Evolutionary conservation across 1,139 yeast genomes (phyloP).

Genomic region (Nakaseomyces nivariensis): DNA sequence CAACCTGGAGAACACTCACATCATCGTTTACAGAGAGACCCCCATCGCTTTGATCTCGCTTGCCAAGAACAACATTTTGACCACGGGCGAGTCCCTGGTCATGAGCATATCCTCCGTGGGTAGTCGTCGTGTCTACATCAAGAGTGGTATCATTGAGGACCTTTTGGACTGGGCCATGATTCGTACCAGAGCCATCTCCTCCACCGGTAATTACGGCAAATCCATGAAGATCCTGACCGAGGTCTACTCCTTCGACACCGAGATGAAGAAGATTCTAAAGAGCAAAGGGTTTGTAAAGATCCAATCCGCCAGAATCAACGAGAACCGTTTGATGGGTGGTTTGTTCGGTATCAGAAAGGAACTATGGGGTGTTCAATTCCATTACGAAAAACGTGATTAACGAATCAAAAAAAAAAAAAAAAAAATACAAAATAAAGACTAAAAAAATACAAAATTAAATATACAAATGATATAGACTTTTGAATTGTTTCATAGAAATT

Average conservation of each 20-base stretch:
- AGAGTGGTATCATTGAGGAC: slow-evolving; percentile 53
- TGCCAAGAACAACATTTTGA: slow-evolving; percentile 27
- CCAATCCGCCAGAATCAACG: slow-evolving; percentile 24
- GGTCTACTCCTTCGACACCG: slow-evolving; percentile 44
- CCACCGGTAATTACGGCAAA: slow-evolving; percentile 19
- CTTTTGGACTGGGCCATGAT: slow-evolving; percentile 50
- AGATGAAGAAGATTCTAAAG: slow-evolving; percentile 31
- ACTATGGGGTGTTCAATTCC: slow-evolving; percentile 40
- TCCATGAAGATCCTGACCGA: slow-evolving; percentile 35
- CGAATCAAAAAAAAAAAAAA: not conserved
- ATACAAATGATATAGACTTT: not conserved
- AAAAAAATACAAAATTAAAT: not conserved
- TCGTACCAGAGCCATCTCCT: slow-evolving; percentile 37
- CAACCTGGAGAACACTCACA: slow-evolving; percentile 37
- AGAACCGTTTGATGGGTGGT: slow-evolving; percentile 27
- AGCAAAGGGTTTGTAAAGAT: slow-evolving; percentile 30
- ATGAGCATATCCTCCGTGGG: slow-evolving; percentile 49
- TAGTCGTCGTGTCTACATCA: slow-evolving; percentile 54
- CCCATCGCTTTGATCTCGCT: slow-evolving; percentile 55
- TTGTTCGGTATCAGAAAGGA: slow-evolving; percentile 39
- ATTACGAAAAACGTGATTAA: slow-evolving; percentile 11
- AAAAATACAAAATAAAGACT: too few relatives aligned
- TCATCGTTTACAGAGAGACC: slow-evolving; percentile 51
- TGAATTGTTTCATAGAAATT: not conserved
- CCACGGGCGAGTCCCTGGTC: slow-evolving; percentile 33